Evolutionary conservation across 768 basidiomycete genomes (phyloP).

Genomic region (Tricholoma terreum): DNA sequence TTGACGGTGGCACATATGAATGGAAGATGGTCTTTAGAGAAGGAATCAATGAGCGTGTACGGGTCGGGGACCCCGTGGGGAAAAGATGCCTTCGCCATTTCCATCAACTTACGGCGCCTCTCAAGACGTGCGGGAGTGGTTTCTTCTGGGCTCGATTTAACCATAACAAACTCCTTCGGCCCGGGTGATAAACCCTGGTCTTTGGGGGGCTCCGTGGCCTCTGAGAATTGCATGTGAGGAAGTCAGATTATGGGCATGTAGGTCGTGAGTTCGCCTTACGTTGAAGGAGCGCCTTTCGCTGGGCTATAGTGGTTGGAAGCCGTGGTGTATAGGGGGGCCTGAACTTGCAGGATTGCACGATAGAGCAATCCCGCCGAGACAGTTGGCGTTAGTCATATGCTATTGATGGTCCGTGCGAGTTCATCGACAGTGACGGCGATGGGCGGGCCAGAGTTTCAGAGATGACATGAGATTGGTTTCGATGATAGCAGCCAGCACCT

Average conservation of each 20-base stretch:
- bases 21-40: neutral
- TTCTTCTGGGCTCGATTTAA: neutral
- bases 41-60: neutral
- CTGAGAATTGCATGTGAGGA: neutral
- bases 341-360: neutral
- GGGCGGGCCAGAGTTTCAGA: neutral
- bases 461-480: neutral
- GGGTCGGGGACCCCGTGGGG: neutral
- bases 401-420: neutral
- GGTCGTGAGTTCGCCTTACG: neutral
- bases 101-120: neutral
- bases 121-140: neutral
- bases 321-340: neutral
- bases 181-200: neutral
- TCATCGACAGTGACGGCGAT: neutral
- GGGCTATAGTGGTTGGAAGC: neutral
- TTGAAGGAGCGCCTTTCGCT: neutral
- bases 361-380: neutral
- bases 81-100: neutral
- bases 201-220: neutral
- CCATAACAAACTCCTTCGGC: neutral
- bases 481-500: neutral
- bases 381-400: neutral
- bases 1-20: neutral
- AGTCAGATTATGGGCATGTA: neutral